phyloP scores from a whole-genome alignment of 116 monocot genomes.

The Trichopus zeylanicus region DNA sequence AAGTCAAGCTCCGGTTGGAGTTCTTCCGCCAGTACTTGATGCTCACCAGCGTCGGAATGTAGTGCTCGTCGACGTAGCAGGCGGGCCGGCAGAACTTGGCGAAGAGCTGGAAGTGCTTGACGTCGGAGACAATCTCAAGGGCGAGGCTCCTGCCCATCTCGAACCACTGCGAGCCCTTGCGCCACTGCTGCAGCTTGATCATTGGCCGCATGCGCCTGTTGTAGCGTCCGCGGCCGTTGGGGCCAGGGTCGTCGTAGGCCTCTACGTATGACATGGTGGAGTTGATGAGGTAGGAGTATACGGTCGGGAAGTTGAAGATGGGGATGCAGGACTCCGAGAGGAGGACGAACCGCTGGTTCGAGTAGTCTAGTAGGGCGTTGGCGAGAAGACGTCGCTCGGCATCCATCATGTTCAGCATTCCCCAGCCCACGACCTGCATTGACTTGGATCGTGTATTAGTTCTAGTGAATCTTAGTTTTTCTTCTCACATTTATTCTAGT shows the following conservation, averaged over 20 bases:
- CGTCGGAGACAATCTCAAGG: constrained; percentile 29
- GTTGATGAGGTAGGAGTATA: constrained; percentile 44
- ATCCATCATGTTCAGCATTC: constrained; percentile 16
- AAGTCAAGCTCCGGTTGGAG: constrained; percentile 24
- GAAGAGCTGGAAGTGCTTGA: constrained; percentile 34
- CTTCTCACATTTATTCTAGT: not conserved
- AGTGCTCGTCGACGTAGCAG: constrained; percentile 43
- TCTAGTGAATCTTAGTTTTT: too few relatives aligned
- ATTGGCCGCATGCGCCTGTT: constrained; percentile 9
- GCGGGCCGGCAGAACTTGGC: constrained; percentile 11
- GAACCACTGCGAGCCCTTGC: constrained; percentile 73
- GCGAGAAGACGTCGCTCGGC: constrained; percentile 65
- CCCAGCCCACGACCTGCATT: constrained; percentile 14
- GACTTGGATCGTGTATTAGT: not conserved
- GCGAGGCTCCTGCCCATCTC: constrained; percentile 49
- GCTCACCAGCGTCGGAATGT: constrained; percentile 18
- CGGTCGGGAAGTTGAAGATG: constrained; percentile 39
- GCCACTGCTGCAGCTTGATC: constrained; percentile 31
- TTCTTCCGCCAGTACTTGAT: not conserved
- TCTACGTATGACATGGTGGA: constrained; percentile 28
- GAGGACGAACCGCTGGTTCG: constrained; percentile 67
- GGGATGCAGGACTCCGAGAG: constrained; percentile 71
- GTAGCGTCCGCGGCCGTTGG: constrained; percentile 26
- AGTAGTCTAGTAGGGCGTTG: constrained; percentile 49
- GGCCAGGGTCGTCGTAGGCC: constrained; percentile 25